A percentile compares a stretch with the other conserved stretches of the same genome.
These are phyloP conservation scores for Pelargonium fulgidum DNA, from an alignment of 441 rosid genomes.

Conservation along the genomic window DNA sequence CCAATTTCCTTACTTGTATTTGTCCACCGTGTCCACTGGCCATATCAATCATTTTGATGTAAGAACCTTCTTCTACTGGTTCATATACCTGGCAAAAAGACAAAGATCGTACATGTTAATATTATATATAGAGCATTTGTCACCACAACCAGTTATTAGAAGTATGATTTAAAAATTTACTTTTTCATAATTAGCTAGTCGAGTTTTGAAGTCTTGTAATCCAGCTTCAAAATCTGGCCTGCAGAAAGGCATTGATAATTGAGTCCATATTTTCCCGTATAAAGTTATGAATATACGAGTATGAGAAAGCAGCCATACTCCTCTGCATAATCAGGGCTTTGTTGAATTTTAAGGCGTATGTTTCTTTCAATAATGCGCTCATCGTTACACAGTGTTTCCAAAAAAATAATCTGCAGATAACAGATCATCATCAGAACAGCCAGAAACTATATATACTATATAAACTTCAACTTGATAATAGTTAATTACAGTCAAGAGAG, in stretches of 20 bases:
- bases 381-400: slow-evolving; percentile 96
- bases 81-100: slow-evolving; percentile 71
- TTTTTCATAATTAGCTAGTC: slow-evolving; percentile 83
- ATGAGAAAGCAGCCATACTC: slow-evolving; percentile 51
- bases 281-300: slow-evolving; percentile 16
- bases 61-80: slow-evolving; percentile 98
- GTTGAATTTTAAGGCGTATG: slow-evolving; percentile 96
- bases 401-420: slow-evolving; percentile 73
- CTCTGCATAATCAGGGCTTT: slow-evolving; percentile 99
- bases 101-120: slow-evolving; percentile 13
- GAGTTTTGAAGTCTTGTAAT: slow-evolving; percentile 70
- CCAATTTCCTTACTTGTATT: slow-evolving; percentile 57
- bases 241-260: slow-evolving; percentile 30
- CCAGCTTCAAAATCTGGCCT: slow-evolving; percentile 97
- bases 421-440: slow-evolving; percentile 15
- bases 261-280: slow-evolving; percentile 21
- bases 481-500: not conserved
- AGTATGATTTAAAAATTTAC: slow-evolving; percentile 31
- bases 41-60: slow-evolving; percentile 99
- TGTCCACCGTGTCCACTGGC: slow-evolving; percentile 96
- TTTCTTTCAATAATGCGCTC: slow-evolving; percentile 90
- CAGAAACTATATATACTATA: slow-evolving; percentile 7
- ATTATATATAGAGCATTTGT: slow-evolving; percentile 17
- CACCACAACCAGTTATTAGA: slow-evolving; percentile 19
- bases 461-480: not conserved